Evolutionary conservation across 139 green algal species (phyloP).

Genomic region (Closterium sp.): DNA sequence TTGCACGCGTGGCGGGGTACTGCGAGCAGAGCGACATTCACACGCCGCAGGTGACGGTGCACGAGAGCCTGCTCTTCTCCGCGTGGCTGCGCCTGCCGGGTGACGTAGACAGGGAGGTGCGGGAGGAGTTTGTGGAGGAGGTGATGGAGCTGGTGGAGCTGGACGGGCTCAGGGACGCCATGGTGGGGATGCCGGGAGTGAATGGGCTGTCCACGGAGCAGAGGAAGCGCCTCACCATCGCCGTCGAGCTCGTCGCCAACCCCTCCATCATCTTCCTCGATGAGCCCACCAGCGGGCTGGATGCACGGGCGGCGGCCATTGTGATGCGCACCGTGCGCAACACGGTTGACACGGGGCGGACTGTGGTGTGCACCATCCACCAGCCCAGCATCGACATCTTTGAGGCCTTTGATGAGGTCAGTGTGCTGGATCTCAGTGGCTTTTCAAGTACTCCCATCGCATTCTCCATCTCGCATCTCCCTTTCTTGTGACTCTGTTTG

Average conservation of each 20-base stretch:
- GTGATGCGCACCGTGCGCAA: conserved; percentile 58
- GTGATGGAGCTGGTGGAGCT: conserved; percentile 66
- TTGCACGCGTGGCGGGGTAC: conserved; percentile 63
- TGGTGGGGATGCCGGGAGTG: conserved; percentile 56
- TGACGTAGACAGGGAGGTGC: conserved; percentile 16
- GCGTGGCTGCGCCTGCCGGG: conserved; percentile 64
- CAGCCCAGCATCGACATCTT: conserved; percentile 35
- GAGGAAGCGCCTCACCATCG: conserved; percentile 90
- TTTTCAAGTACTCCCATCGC: not conserved
- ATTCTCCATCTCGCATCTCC: not conserved
- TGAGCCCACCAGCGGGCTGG: conserved; percentile 55
- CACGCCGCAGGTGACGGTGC: conserved; percentile 57
- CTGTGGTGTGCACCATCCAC: conserved; percentile 41
- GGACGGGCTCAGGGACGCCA: conserved; percentile 30
- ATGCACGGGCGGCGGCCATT: conserved; percentile 62
- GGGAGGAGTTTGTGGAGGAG: conserved; percentile 46
- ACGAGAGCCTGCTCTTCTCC: conserved; percentile 62
- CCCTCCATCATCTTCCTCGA: conserved; percentile 61
- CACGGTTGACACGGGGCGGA: conserved; percentile 55
- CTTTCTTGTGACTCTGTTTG: not conserved
- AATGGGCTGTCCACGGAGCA: conserved; percentile 68
- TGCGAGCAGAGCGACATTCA: conserved; percentile 40
- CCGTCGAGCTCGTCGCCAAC: conserved; percentile 85
- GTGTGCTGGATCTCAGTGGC: not conserved
- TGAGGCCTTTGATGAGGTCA: conserved; percentile 28